Percentiles rank a stretch among this genome's conserved stretches.
phyloP scores from a whole-genome alignment of 306 rosid genomes.

The Fragaria ananassa region DNA sequence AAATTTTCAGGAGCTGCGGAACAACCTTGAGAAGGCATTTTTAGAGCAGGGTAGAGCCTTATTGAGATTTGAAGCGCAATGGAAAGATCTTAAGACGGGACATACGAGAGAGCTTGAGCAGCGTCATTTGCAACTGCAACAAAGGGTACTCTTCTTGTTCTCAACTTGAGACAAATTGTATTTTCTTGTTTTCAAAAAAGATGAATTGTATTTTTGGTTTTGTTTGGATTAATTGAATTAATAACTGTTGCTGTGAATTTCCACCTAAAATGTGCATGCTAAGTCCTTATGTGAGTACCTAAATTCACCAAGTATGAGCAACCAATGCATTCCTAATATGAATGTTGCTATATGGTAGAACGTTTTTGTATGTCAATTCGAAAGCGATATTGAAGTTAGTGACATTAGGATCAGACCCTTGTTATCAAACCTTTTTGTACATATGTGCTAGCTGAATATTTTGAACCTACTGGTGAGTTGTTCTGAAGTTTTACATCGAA shows the following conservation, averaged over 20 bases:
- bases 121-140: conserved; percentile 8
- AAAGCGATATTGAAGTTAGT: neutral
- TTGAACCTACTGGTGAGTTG: neutral
- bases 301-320: neutral
- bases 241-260: neutral
- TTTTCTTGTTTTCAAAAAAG: neutral
- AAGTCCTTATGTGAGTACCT: neutral
- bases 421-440: neutral
- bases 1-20: conserved; percentile 22
- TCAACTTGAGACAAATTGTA: neutral
- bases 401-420: neutral
- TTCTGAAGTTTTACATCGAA: neutral
- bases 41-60: conserved; percentile 22
- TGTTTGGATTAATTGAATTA: neutral
- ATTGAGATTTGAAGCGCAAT: conserved; percentile 20
- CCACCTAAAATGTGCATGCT: neutral
- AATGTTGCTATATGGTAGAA: neutral
- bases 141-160: conserved; percentile 3
- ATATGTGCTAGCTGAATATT: neutral
- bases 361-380: neutral
- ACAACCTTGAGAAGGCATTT: conserved; percentile 23
- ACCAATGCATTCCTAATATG: neutral
- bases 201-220: neutral
- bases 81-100: conserved; percentile 20
- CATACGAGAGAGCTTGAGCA: conserved; percentile 7